phyloP scores from a whole-genome alignment of 2,329 filamentous ascomycete species.

The Diatrype stigma region DNA sequence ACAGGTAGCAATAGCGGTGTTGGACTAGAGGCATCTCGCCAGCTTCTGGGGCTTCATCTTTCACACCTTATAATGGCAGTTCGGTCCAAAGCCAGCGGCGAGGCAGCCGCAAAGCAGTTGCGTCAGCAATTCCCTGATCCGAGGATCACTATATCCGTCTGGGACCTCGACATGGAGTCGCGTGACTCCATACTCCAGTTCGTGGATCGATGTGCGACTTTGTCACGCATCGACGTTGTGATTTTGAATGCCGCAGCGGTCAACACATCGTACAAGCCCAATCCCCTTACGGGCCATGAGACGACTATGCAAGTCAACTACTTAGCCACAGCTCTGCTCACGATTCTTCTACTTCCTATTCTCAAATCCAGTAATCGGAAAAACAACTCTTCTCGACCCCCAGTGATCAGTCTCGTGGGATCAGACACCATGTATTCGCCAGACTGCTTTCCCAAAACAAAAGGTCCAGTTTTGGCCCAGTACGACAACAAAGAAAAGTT shows the following conservation, averaged over 20 bases:
- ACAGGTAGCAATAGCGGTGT: too few relatives aligned
- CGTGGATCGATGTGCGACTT: slow-evolving; percentile 7
- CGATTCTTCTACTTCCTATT: slow-evolving; percentile 40
- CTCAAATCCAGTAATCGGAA: slow-evolving; percentile 29
- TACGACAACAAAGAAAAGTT: background rate
- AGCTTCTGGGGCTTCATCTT: too few relatives aligned
- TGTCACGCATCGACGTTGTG: slow-evolving; percentile 10
- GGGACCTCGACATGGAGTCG: slow-evolving; percentile 15
- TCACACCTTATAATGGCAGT: slow-evolving; percentile 8
- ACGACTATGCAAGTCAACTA: slow-evolving; percentile 46
- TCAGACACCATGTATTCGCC: slow-evolving; percentile 13
- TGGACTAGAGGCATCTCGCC: too few relatives aligned
- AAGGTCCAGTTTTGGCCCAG: background rate
- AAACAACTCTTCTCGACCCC: background rate
- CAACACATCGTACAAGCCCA: background rate
- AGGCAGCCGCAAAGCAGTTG: slow-evolving; percentile 8
- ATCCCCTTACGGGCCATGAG: slow-evolving; percentile 30
- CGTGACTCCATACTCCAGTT: slow-evolving; percentile 11
- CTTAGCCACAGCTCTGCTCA: slow-evolving; percentile 43
- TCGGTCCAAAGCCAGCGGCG: slow-evolving; percentile 7
- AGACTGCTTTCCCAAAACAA: slow-evolving; percentile 1
- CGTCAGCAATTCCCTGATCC: slow-evolving; percentile 7
- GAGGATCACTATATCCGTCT: slow-evolving; percentile 8
- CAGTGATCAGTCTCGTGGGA: slow-evolving; percentile 13
- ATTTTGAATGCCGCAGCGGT: slow-evolving; percentile 10